These are phyloP conservation scores for Adansonia digitata DNA, from an alignment of 345 rosid genomes.

Conservation along the genomic window DNA sequence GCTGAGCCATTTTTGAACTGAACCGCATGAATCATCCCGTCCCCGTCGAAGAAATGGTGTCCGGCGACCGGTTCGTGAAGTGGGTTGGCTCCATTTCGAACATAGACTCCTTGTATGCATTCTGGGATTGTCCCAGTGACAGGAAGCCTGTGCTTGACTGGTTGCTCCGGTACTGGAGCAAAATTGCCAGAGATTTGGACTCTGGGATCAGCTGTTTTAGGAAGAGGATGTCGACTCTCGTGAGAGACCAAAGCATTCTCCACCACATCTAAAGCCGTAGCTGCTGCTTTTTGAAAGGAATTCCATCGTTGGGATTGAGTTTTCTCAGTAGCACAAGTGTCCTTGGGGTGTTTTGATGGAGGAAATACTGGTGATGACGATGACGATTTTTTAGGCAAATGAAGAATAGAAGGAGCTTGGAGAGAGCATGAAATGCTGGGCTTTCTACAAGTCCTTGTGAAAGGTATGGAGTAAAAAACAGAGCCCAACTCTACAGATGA, in stretches of 20 bases:
- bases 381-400: constrained; percentile 42
- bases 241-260: constrained; percentile 52
- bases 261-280: constrained; percentile 49
- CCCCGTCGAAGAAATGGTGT: constrained; percentile 88
- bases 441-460: constrained; percentile 11
- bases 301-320: constrained; percentile 35
- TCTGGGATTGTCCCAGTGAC: constrained; percentile 61
- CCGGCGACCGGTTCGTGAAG: constrained; percentile 79
- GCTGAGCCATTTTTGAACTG: constrained; percentile 49
- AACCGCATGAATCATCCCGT: constrained; percentile 87
- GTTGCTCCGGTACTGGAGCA: constrained; percentile 71
- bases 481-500: constrained; percentile 22
- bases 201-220: constrained; percentile 64
- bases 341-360: constrained; percentile 15
- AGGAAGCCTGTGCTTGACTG: constrained; percentile 47
- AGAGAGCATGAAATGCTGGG: constrained; percentile 39
- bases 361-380: constrained; percentile 23
- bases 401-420: constrained; percentile 50
- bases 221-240: constrained; percentile 58
- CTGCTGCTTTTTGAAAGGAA: constrained; percentile 49
- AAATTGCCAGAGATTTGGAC: constrained; percentile 78
- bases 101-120: constrained; percentile 58
- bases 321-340: not conserved
- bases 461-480: constrained; percentile 16
- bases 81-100: constrained; percentile 86